Evolutionary conservation across 2,329 filamentous ascomycete genomes (phyloP).

Genomic region (Colletotrichum horii): DNA sequence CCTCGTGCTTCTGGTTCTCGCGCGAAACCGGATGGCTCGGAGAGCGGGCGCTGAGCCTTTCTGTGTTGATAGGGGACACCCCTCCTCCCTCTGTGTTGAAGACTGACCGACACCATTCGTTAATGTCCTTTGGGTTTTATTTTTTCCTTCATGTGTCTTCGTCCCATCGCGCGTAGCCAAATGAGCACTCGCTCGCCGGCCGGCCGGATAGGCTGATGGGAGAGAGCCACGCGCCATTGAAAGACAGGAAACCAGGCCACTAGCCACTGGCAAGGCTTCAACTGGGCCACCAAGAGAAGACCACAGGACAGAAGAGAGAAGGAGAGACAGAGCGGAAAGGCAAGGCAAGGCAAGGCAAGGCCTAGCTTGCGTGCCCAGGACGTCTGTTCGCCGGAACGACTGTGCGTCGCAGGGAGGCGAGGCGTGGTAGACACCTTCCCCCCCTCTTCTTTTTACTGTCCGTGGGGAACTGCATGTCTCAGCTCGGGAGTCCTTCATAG

Average conservation of each 20-base stretch:
- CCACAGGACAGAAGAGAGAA: neutral
- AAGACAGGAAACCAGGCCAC: neutral
- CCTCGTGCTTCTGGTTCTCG: neutral
- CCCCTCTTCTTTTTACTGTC: neutral
- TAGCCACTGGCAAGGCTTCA: neutral
- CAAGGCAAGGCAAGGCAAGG: neutral
- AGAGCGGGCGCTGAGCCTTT: neutral
- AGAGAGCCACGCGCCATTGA: neutral
- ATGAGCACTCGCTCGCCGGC: neutral
- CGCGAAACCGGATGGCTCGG: constrained; percentile 20
- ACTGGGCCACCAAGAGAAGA: neutral
- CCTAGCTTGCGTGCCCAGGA: neutral
- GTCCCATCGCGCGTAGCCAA: neutral
- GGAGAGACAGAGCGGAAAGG: neutral
- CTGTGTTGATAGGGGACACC: neutral
- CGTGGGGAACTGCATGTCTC: constrained; percentile 18
- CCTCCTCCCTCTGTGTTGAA: neutral
- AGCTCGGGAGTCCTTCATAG: constrained; percentile 17
- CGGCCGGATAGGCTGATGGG: neutral
- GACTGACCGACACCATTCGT: neutral
- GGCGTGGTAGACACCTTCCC: neutral
- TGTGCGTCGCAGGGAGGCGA: constrained; percentile 17
- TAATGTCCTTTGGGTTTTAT: neutral
- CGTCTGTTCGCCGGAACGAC: constrained; percentile 14
- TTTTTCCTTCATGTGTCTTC: neutral